A percentile compares a stretch with the other conserved stretches of the same genome.
These are phyloP conservation scores for Psidium friedrichsthalianum DNA, from an alignment of 345 rosid species.

Conservation along the genomic window DNA sequence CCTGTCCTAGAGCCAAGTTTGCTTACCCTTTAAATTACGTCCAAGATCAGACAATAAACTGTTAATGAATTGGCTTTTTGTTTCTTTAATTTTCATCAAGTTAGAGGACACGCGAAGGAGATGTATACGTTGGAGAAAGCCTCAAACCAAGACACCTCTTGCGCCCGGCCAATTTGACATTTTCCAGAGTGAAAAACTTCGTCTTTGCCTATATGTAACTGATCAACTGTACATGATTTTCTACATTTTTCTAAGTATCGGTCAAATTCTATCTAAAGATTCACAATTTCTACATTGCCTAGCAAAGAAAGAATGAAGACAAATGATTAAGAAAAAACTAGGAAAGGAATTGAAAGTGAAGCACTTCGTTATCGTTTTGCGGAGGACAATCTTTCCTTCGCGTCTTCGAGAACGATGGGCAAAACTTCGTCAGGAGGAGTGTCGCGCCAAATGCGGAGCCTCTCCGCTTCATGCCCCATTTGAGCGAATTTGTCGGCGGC, in stretches of 20 bases:
- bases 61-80: background rate
- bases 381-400: conserved; percentile 50
- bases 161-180: background rate
- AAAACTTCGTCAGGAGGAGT: conserved; percentile 48
- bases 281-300: background rate
- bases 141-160: background rate
- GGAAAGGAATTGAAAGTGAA: background rate
- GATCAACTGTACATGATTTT: background rate
- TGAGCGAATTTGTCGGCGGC: conserved; percentile 65
- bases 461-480: conserved; percentile 44
- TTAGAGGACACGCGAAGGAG: background rate
- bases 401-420: conserved; percentile 59
- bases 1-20: background rate
- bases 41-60: background rate
- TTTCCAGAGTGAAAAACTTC: background rate
- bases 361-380: conserved; percentile 16
- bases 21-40: background rate
- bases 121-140: background rate
- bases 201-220: background rate
- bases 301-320: background rate
- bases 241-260: background rate
- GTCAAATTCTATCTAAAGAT: background rate
- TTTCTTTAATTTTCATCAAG: background rate
- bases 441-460: conserved; percentile 47
- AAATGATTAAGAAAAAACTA: background rate